A percentile compares a stretch with the other conserved stretches of the same genome.
phyloP scores from a whole-genome alignment of 2,329 filamentous ascomycete genomes.

The Colletotrichum chlorophyti region DNA sequence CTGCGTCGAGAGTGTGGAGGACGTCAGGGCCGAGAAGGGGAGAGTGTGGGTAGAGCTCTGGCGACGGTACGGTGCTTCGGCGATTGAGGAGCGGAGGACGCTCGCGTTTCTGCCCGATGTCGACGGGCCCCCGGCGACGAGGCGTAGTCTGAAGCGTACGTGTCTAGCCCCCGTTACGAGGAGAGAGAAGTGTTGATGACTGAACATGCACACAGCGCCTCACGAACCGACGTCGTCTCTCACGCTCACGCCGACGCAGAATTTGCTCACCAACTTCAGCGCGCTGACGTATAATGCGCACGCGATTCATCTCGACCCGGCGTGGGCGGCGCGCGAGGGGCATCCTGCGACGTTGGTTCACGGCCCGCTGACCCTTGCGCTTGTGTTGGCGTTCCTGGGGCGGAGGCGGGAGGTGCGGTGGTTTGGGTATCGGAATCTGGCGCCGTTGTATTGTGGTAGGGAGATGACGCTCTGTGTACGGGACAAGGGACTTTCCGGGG shows the following conservation, averaged over 20 bases:
- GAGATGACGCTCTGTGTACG: slow-evolving; percentile 73
- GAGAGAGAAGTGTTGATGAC: neutral
- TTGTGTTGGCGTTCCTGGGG: slow-evolving; percentile 74
- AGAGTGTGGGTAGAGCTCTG: slow-evolving; percentile 59
- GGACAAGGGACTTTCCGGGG: slow-evolving; percentile 46
- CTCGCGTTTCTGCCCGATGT: slow-evolving; percentile 58
- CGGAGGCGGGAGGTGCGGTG: slow-evolving; percentile 47
- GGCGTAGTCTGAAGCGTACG: slow-evolving; percentile 37
- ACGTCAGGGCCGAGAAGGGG: slow-evolving; percentile 39
- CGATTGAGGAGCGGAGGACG: slow-evolving; percentile 55
- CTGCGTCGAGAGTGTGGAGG: slow-evolving; percentile 54
- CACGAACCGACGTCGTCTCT: slow-evolving; percentile 41
- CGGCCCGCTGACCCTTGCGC: slow-evolving; percentile 79
- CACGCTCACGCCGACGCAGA: slow-evolving; percentile 68
- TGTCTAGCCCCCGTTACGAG: neutral
- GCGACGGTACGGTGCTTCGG: slow-evolving; percentile 49
- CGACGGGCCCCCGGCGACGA: slow-evolving; percentile 26
- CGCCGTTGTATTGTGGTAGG: slow-evolving; percentile 80
- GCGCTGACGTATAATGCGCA: slow-evolving; percentile 94
- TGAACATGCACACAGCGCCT: slow-evolving; percentile 38
- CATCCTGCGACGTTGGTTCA: slow-evolving; percentile 82
- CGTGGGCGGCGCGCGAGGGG: slow-evolving; percentile 76
- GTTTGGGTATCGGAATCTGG: slow-evolving; percentile 82
- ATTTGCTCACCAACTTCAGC: slow-evolving; percentile 87
- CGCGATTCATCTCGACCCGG: slow-evolving; percentile 81